phyloP scores from a whole-genome alignment of 805 yeast species.

The fission yeast (Schizosaccharomyces pombe) region DNA sequence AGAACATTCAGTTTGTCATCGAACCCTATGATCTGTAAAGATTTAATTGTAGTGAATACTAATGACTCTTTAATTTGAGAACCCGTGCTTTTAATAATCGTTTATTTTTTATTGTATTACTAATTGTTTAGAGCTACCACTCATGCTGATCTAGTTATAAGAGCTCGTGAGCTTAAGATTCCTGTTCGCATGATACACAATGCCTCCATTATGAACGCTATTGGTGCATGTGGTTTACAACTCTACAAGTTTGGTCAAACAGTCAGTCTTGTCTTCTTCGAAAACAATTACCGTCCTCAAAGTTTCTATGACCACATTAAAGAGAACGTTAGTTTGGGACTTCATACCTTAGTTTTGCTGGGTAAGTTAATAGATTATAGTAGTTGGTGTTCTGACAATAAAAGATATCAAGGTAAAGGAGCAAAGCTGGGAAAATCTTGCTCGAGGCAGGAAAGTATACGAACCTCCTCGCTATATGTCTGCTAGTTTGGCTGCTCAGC shows the following conservation, averaged over 20 bases:
- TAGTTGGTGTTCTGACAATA: slow-evolving; percentile 2
- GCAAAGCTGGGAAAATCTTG: slow-evolving; percentile 82
- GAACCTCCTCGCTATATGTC: slow-evolving; percentile 96
- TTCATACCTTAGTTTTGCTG: slow-evolving; percentile 67
- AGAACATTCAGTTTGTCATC: not conserved
- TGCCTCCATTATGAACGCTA: slow-evolving; percentile 95
- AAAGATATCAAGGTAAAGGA: slow-evolving; percentile 75
- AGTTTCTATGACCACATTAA: slow-evolving; percentile 70
- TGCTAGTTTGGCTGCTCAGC: slow-evolving; percentile 70
- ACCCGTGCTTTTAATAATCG: not conserved
- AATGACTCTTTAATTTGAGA: no score
- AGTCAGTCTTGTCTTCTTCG: slow-evolving; percentile 86
- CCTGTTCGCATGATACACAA: slow-evolving; percentile 68
- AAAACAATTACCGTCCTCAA: slow-evolving; percentile 90
- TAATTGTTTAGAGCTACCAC: slow-evolving; percentile 46
- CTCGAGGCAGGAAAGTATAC: slow-evolving; percentile 71
- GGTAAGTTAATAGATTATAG: slow-evolving; percentile 16
- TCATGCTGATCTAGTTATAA: slow-evolving; percentile 74
- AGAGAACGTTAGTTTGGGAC: slow-evolving; percentile 76
- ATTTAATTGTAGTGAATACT: no score
- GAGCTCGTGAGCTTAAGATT: slow-evolving; percentile 72
- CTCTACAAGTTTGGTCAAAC: slow-evolving; percentile 91
- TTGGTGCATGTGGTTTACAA: slow-evolving; percentile 93
- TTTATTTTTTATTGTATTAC: not conserved
- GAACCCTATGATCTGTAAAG: no score